Percentiles rank a stretch among this genome's conserved stretches.
Evolutionary conservation across 2,329 filamentous ascomycete species (phyloP).

Genomic region (Ascosphaera apis): DNA sequence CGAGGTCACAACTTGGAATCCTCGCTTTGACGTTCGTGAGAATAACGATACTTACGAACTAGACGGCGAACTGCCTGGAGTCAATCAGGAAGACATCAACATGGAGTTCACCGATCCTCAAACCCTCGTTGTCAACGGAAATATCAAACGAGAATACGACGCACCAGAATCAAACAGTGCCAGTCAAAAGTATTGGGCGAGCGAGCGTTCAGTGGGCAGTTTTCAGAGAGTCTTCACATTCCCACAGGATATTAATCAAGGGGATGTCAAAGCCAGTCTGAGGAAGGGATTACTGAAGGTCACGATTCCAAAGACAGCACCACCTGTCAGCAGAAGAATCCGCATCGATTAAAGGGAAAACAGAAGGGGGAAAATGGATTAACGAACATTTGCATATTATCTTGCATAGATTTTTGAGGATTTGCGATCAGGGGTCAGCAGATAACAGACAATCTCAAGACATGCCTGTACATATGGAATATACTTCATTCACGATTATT

Average conservation of each 20-base stretch:
- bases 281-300: constrained; percentile 37
- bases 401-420: no score
- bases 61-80: constrained; percentile 23
- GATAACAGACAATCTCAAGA: no score
- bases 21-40: constrained; percentile 23
- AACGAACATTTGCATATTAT: no score
- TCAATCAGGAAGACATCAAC: constrained; percentile 20
- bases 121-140: constrained; percentile 22
- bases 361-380: no score
- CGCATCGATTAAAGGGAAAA: constrained; percentile 25
- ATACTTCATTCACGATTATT: no score
- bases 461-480: no score
- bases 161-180: constrained; percentile 2
- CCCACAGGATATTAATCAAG: constrained; percentile 33
- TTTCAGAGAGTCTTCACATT: constrained; percentile 38
- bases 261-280: constrained; percentile 34
- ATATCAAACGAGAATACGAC: constrained; percentile 13
- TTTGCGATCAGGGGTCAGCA: no score
- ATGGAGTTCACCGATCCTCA: constrained; percentile 24
- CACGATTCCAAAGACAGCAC: constrained; percentile 31
- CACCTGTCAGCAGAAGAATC: constrained; percentile 27
- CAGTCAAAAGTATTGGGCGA: constrained; percentile 28
- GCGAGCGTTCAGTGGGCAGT: constrained; percentile 34
- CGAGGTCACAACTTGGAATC: constrained; percentile 5
- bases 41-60: constrained; percentile 18